Percentiles rank a stretch among this genome's conserved stretches.
Evolutionary conservation across 805 yeast genomes (phyloP).

Genomic region (Candida michaelii): DNA sequence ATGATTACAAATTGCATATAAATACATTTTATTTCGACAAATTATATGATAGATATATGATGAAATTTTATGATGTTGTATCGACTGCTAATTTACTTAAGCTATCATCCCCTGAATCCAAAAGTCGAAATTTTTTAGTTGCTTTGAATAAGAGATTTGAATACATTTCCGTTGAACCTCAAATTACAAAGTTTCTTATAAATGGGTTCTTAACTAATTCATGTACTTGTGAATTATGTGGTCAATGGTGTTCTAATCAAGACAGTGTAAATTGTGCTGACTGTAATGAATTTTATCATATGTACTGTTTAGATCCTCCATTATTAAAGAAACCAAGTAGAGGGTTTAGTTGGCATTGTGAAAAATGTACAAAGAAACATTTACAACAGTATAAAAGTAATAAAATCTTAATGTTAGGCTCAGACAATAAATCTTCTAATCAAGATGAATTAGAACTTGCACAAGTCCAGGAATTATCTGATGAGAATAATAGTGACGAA

Average conservation of each 20-base stretch:
- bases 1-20: slow-evolving; percentile 60
- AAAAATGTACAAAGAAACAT: slow-evolving; percentile 63
- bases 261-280: slow-evolving; percentile 81
- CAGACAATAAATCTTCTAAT: slow-evolving; percentile 42
- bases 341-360: slow-evolving; percentile 92
- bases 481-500: slow-evolving; percentile 11
- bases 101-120: slow-evolving; percentile 35
- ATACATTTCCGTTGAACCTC: slow-evolving; percentile 72
- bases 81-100: slow-evolving; percentile 53
- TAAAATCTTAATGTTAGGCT: slow-evolving; percentile 40
- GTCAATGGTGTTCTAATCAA: slow-evolving; percentile 73
- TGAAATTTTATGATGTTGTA: slow-evolving; percentile 75
- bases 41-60: slow-evolving; percentile 82
- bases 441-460: slow-evolving; percentile 29
- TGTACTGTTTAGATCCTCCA: slow-evolving; percentile 87
- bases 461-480: slow-evolving; percentile 9
- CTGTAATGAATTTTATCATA: slow-evolving; percentile 70
- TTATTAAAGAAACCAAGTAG: slow-evolving; percentile 73
- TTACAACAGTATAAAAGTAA: slow-evolving; percentile 45
- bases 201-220: slow-evolving; percentile 57
- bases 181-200: slow-evolving; percentile 61
- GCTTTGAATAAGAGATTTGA: slow-evolving; percentile 69
- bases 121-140: slow-evolving; percentile 58
- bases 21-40: slow-evolving; percentile 82
- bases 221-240: slow-evolving; percentile 66